Evolutionary conservation across 2,329 filamentous ascomycete genomes (phyloP), one percentile per base, ranked within the genome.

Genomic region (Aurifilum marmelostoma): DNA sequence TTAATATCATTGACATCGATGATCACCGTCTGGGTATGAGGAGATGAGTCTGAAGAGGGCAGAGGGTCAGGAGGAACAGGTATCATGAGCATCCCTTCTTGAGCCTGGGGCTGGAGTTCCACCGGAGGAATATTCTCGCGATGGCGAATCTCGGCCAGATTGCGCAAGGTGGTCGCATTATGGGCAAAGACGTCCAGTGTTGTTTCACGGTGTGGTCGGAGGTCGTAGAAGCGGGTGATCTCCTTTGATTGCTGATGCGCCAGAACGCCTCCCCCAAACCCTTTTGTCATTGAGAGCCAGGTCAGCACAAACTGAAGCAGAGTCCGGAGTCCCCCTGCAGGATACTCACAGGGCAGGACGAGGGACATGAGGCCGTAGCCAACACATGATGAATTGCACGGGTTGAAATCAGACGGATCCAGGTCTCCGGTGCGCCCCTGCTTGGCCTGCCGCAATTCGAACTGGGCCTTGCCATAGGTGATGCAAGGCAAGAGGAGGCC

Each of bases 401-500:
- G 11, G 32, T 67, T 65, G 50, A 67, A 66, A 1, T 65, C n/a
- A 3, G 65, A 32, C 41, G 29, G 50, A 3, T 58, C 47, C 12
- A n/a, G 16, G 12, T 69, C 14, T 24, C 67, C 64, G n/a, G 61
- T 47, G 2, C 67, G 69, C 8, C 34, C 24, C 62, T 39, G 41
- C 52, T 67, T 63, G 62, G 69, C 69, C 16, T 67, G 39, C 2
- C 41, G 61, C 61, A 71, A 61, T 32, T 67, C 67, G 18, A 62
- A 62, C 14, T 69, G 58, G 21, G 65, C 39, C 37, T 67, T 67
- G 9, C 69, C 69, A 29, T 69, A 71, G n/a, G 69, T 69, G n/a
- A 71, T 21, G 24, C 69, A 71, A 12, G 69, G 69, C 24, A 68
- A 61, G 5, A 71, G n/a, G 27, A 69, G n/a, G 32, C 69, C 69